These are phyloP conservation scores for Thinopyrum elongatum DNA, from an alignment of 176 grass and related monocot genomes.

Conservation along the genomic window DNA sequence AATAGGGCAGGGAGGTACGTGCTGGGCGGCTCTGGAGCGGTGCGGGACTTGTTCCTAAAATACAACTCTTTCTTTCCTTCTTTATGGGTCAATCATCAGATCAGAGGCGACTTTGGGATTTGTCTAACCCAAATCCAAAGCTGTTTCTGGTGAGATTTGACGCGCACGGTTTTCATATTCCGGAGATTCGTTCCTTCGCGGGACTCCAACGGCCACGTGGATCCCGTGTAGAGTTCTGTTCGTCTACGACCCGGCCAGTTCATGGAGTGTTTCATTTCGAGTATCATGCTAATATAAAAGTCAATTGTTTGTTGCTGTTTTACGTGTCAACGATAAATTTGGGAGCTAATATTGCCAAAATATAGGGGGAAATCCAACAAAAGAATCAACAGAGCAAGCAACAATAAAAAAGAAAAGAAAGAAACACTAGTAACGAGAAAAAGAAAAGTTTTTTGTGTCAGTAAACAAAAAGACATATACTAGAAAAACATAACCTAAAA, in stretches of 20 bases:
- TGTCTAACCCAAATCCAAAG: neutral
- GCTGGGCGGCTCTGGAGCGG: neutral
- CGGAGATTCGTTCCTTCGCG: neutral
- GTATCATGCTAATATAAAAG: too few relatives aligned
- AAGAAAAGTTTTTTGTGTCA: too few relatives aligned
- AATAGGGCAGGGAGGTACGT: neutral
- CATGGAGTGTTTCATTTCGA: neutral
- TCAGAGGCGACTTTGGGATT: constrained; percentile 30
- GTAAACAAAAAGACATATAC: too few relatives aligned
- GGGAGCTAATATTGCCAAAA: too few relatives aligned
- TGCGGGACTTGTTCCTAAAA: neutral
- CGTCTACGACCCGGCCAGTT: neutral
- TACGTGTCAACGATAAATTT: too few relatives aligned
- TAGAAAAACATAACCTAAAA: too few relatives aligned
- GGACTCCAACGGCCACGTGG: neutral
- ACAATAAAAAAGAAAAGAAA: too few relatives aligned
- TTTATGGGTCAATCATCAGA: constrained; percentile 12
- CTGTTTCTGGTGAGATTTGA: neutral
- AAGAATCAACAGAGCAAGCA: too few relatives aligned
- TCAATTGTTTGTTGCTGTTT: too few relatives aligned
- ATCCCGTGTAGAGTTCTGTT: neutral
- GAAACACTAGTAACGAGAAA: too few relatives aligned
- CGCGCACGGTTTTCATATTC: neutral
- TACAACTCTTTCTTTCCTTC: neutral
- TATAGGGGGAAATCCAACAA: too few relatives aligned